Evolutionary conservation across 2,329 filamentous ascomycete genomes (phyloP), one percentile per base, ranked within the genome.

Genomic region (Penicillium hordei): DNA sequence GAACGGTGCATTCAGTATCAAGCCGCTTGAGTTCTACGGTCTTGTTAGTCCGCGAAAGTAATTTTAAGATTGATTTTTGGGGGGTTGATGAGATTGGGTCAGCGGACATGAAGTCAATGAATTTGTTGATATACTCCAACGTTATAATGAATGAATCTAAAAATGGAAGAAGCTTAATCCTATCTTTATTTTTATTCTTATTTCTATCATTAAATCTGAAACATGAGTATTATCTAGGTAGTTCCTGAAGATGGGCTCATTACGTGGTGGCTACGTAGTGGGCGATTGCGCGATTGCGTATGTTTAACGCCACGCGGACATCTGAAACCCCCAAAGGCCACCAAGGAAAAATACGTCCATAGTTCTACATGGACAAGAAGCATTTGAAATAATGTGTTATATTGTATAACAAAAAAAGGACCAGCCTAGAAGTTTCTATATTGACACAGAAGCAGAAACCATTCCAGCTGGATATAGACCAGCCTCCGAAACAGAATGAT

Each of bases 1-100:
- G 77, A 84, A 55, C 78, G 82, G 2, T 80, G 81, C 66, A 77
- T 84, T 84, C 60, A 83, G 82, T 55, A 64, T 82, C 5, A 70
- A 81, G 59, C 82, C 81, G 0, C 69, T 81, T 40, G 75, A 74
- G 17, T 80, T 83, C 42, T 62, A 62, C 52, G 60, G 57, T 45
- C 25, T 65, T 44, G 60, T 64, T 33, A 52, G 62, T 39, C 48
- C 59, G 9, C 57, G 62, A 36, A 65, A 63, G 49, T 63, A 42
- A 53, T 52, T 34, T 52, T 29, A 19, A 13, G 23, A 23, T 42
- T 21, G 17, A 19, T 27, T 33, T 19, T 48, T 13, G 21, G 3
- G 17, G 17, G 36, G 19, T 33, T 48, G 17, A 5, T 38, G 17
- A 25, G 15, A 34, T 53, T 48, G 33, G 23, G 34, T 45, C 31